phyloP scores from a whole-genome alignment of 2,329 filamentous ascomycete genomes.

The Acephala macrosclerotiorum region DNA sequence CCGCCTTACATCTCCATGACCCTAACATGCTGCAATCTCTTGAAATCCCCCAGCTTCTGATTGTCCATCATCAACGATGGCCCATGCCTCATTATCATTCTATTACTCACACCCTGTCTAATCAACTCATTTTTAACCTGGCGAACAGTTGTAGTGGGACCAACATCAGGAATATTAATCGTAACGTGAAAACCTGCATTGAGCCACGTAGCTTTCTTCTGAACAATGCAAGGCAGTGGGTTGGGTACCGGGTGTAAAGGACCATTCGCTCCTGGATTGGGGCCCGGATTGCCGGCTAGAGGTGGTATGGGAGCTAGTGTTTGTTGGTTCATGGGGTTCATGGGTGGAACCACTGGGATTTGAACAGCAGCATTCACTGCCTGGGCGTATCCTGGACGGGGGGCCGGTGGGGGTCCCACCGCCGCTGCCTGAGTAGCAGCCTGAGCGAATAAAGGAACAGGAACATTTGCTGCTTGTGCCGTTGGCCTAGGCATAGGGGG shows the following conservation, averaged over 20 bases:
- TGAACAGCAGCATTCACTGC: neutral
- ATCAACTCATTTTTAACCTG: neutral
- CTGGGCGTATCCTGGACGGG: neutral
- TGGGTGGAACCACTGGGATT: neutral
- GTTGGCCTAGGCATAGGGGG: no score
- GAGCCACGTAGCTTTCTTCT: neutral
- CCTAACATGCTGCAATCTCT: neutral
- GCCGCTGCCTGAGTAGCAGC: neutral
- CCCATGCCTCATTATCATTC: slow-evolving; percentile 7
- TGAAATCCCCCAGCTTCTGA: slow-evolving; percentile 15
- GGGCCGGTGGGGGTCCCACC: neutral
- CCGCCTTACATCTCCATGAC: neutral
- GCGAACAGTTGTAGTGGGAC: neutral
- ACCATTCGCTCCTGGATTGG: neutral
- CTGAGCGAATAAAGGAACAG: no score
- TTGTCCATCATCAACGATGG: slow-evolving; percentile 9
- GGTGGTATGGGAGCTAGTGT: neutral
- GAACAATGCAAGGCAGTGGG: neutral
- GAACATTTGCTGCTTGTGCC: no score
- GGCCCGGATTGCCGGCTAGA: neutral
- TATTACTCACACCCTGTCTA: neutral
- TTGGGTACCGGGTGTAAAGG: neutral
- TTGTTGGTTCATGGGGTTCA: neutral
- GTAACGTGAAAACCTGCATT: neutral
- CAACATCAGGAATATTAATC: neutral